Base-by-base conservation (phyloP, 1,284 basidiomycete species). In the Ceratobasidium sp. region DNA sequence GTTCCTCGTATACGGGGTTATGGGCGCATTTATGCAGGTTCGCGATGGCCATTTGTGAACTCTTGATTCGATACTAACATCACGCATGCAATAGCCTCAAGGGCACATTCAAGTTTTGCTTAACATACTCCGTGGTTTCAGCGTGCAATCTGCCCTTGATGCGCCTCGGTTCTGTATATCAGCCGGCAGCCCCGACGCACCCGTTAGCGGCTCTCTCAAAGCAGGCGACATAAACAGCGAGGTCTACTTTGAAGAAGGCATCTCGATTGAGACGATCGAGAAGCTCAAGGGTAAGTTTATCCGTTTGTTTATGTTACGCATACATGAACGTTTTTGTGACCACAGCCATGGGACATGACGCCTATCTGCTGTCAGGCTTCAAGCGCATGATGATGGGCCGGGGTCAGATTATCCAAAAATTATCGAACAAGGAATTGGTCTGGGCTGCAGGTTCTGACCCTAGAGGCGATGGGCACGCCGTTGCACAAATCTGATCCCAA, bases 111-210 rank as follows among this genome's bases (percentile, higher is more conserved):
- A 98, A 82, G 94, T 98, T 8, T 84, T 98, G n/a, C 81, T 98
- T 57, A 97, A 96, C 79, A 87, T 96, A 72, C 85, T 98, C 16
- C 88, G 94, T 61, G 95, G 96, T 0, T 92, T 90, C 79, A 90
- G 88, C 2, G 87, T 89, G 0, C 96, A 97, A 81, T 87, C 92
- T 5, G 89, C 94, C 6, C 85, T 97, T 46, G 97, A 98, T 81
- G 92, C 95, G 0, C 96, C 95, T 2, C 88, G 96, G n/a, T 97
- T 98, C 83, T 97, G 95, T 80, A 96, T 98, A 74, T 93, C 93
- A 23, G 87, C 93, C 2, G 93, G 92, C 23, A 86, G 86, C 76
- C 91, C 92, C 0, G 90, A 92, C 73, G 82, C 87, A 0, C 18
- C 46, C 23, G 81, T 81, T 28, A 75, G 75, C n/a, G 80, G 80